Evolutionary conservation across 1,139 yeast genomes (phyloP).

Genomic region (Saccharomyces hybrid): DNA sequence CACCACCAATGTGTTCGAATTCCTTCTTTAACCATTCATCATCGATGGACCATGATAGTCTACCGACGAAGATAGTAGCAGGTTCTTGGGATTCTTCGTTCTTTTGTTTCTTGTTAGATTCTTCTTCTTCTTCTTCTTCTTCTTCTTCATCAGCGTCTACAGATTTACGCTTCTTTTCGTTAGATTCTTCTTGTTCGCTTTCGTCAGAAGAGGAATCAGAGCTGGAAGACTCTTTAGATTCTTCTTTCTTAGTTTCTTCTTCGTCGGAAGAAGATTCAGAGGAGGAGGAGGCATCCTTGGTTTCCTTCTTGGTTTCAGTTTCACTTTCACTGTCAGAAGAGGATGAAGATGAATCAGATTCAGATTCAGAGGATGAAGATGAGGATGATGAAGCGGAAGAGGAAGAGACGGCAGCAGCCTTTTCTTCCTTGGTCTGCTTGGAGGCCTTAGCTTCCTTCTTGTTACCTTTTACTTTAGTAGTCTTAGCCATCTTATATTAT

Average conservation of each 20-base stretch:
- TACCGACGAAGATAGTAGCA: constrained; percentile 90
- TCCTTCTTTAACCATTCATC: constrained; percentile 42
- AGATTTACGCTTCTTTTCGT: constrained; percentile 36
- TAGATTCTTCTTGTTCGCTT: constrained; percentile 11
- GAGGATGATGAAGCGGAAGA: constrained; percentile 17
- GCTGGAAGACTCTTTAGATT: not conserved
- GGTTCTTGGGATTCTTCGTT: constrained; percentile 43
- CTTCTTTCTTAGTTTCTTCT: constrained; percentile 5
- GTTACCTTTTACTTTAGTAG: constrained; percentile 13
- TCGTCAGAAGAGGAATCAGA: constrained; percentile 30
- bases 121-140: constrained; percentile 25
- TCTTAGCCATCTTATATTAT: constrained; percentile 20
- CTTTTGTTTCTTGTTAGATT: constrained; percentile 39
- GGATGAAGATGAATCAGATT: constrained; percentile 9
- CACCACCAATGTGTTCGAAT: constrained; percentile 72
- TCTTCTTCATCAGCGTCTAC: constrained; percentile 30
- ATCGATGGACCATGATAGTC: constrained; percentile 95
- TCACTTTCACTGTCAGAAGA: constrained; percentile 29
- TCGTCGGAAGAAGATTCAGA: constrained; percentile 14
- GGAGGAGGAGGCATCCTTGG: constrained; percentile 1
- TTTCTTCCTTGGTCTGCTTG: constrained; percentile 6
- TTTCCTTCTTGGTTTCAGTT: constrained; percentile 16
- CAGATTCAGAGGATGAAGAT: constrained; percentile 10
- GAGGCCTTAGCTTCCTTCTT: constrained; percentile 7
- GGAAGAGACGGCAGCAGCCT: constrained; percentile 11